A percentile compares a stretch with the other conserved stretches of the same genome.
These are phyloP conservation scores for Neurospora sp. DNA, from an alignment of 495 filamentous ascomycete species.

Conservation along the genomic window DNA sequence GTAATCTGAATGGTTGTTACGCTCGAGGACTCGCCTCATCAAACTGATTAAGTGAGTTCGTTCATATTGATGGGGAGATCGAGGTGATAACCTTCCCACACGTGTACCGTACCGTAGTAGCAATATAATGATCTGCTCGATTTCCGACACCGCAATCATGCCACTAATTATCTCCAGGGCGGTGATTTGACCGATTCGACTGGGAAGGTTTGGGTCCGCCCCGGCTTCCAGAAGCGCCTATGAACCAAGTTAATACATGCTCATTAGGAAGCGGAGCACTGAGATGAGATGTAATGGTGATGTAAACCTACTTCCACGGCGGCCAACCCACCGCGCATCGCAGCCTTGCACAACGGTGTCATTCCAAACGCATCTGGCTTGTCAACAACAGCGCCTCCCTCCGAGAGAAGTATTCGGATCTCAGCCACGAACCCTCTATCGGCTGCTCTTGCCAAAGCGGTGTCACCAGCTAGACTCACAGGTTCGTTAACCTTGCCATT, in stretches of 20 bases:
- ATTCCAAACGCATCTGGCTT: not conserved
- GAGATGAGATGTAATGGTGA: not conserved
- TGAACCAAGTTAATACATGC: not conserved
- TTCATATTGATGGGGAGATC: not conserved
- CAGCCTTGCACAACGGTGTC: not conserved
- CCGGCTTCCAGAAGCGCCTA: not conserved
- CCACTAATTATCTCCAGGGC: not conserved
- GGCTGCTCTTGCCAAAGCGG: conserved; percentile 1
- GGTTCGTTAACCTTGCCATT: not conserved
- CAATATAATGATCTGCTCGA: not conserved
- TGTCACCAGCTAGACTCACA: not conserved
- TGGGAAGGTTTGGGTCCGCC: not conserved
- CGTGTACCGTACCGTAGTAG: not conserved
- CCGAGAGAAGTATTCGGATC: not conserved
- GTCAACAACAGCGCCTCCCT: conserved; percentile 5
- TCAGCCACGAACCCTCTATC: not conserved
- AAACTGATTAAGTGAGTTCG: not conserved
- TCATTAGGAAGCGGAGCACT: not conserved
- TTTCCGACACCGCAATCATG: not conserved
- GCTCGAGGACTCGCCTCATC: not conserved
- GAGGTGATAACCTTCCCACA: not conserved
- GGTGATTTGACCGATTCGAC: not conserved
- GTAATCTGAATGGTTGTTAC: not conserved
- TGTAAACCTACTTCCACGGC: not conserved
- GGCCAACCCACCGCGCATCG: not conserved